Conservation (phyloP, 805 yeast genomes). For the Pichia eremophila region DNA sequence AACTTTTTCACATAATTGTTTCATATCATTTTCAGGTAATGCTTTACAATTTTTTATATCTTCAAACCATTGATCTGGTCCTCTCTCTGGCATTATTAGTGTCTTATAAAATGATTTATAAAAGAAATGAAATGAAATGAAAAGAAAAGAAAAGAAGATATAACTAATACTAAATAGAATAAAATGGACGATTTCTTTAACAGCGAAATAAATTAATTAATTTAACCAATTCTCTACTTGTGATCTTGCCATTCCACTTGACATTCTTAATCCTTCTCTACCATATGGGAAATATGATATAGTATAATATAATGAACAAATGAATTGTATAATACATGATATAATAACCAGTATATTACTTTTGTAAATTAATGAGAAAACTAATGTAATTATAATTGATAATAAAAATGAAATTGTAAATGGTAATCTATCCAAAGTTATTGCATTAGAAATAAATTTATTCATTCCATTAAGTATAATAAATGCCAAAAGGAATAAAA, state of each 20-base stretch:
- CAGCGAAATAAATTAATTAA: no score
- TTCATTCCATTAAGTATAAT: constrained; percentile 82
- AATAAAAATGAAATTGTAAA: constrained; percentile 68
- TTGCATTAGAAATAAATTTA: constrained; percentile 58
- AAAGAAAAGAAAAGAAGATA: background rate
- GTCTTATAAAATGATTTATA: background rate
- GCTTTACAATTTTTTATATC: constrained; percentile 85
- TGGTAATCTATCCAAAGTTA: constrained; percentile 60
- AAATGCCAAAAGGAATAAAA: constrained; percentile 72
- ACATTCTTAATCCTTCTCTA: constrained; percentile 53
- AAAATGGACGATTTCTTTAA: no score
- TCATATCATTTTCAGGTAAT: constrained; percentile 87
- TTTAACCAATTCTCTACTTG: constrained; percentile 21
- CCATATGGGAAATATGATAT: constrained; percentile 92
- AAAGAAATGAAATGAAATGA: background rate
- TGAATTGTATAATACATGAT: constrained; percentile 58
- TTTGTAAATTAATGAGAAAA: constrained; percentile 55
- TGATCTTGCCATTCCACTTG: constrained; percentile 38
- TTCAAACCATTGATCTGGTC: constrained; percentile 96
- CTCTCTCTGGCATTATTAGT: constrained; percentile 39
- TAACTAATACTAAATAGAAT: background rate
- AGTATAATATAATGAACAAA: constrained; percentile 76
- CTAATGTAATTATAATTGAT: constrained; percentile 61
- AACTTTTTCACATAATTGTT: constrained; percentile 89
- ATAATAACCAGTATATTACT: constrained; percentile 62